phyloP scores from a whole-genome alignment of 2,329 filamentous ascomycete species.

The Fusarium anguioides region DNA sequence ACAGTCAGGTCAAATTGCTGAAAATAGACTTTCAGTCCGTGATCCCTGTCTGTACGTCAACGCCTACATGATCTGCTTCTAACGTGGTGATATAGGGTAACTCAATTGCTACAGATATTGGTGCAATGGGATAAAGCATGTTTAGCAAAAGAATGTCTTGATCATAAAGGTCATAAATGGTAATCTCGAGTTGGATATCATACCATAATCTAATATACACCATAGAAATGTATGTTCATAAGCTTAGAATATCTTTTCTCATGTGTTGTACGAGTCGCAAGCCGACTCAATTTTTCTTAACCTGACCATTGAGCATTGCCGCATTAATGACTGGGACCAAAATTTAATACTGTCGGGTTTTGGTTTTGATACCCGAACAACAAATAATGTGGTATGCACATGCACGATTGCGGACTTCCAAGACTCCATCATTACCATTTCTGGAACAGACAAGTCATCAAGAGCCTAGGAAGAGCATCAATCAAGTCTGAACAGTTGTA shows the following conservation, averaged over 20 bases:
- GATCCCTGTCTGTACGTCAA: slow-evolving; percentile 1
- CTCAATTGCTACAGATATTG: slow-evolving; percentile 7
- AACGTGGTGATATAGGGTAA: slow-evolving; percentile 32
- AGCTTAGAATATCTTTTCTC: too few relatives aligned
- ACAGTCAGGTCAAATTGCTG: background rate
- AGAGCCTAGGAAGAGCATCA: background rate
- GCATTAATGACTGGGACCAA: background rate
- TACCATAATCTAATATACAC: too few relatives aligned
- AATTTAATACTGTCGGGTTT: background rate
- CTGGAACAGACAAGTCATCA: background rate
- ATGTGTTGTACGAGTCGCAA: too few relatives aligned
- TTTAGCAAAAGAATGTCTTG: too few relatives aligned
- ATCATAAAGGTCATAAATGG: too few relatives aligned
- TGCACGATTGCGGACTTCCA: background rate
- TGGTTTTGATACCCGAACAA: slow-evolving; percentile 3
- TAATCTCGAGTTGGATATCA: too few relatives aligned
- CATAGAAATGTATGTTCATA: too few relatives aligned
- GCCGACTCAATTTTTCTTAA: too few relatives aligned
- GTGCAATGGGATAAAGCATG: too few relatives aligned
- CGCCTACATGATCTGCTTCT: background rate
- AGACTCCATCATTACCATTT: background rate
- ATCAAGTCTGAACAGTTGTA: background rate
- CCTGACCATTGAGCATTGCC: background rate
- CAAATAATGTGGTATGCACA: background rate
- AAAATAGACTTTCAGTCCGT: background rate